Evolutionary conservation across 1,284 basidiomycete genomes (phyloP).

Genomic region (Apiotrichum mycotoxinovorans): DNA sequence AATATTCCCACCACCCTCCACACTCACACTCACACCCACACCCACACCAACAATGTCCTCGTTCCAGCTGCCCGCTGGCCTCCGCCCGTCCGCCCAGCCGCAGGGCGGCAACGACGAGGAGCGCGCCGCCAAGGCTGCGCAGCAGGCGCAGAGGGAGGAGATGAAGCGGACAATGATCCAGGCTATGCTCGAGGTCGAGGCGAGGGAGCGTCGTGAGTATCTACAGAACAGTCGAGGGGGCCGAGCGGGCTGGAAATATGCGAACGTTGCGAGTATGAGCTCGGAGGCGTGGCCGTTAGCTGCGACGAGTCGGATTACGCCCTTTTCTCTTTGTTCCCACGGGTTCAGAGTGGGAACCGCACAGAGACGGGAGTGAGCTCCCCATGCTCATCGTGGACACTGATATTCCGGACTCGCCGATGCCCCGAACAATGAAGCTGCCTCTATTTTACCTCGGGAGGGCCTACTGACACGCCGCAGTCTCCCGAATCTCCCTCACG

Average conservation of each 20-base stretch:
- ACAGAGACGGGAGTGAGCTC: no score
- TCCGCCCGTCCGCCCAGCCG: conserved; percentile 32
- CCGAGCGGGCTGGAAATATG: background rate
- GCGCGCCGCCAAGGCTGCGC: conserved; percentile 34
- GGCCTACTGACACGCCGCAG: conserved; percentile 51
- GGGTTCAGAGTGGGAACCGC: no score
- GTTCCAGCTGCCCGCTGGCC: conserved; percentile 46
- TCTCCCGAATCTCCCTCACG: conserved; percentile 87
- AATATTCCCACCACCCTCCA: background rate
- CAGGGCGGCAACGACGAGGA: conserved; percentile 32
- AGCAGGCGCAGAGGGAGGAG: conserved; percentile 55
- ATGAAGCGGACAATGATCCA: conserved; percentile 71
- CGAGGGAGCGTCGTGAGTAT: conserved; percentile 82
- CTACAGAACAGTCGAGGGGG: background rate
- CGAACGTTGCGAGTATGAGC: background rate
- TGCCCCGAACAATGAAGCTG: background rate
- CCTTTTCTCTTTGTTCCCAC: no score
- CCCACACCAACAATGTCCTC: conserved; percentile 47
- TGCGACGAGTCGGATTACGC: no score
- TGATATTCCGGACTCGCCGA: background rate
- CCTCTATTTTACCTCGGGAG: background rate
- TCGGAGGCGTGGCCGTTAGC: background rate
- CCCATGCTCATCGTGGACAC: no score
- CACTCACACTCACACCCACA: background rate
- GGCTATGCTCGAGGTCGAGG: conserved; percentile 80